A percentile compares a stretch with the other conserved stretches of the same genome.
These are phyloP conservation scores for Purshia tridentata DNA, from an alignment of 306 rosid species.

Conservation along the genomic window DNA sequence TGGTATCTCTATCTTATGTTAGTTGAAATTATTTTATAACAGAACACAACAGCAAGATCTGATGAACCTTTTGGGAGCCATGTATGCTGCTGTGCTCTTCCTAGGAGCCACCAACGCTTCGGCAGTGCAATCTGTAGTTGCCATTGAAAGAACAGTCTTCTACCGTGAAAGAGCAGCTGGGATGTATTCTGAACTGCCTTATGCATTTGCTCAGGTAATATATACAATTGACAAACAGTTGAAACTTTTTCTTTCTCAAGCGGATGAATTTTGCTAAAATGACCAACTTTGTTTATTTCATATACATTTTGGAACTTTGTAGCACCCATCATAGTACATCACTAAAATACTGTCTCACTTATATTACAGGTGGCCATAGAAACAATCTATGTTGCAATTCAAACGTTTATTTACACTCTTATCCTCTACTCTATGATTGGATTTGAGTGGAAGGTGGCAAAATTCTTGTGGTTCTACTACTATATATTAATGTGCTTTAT, in stretches of 20 bases:
- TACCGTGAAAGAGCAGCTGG: constrained; percentile 53
- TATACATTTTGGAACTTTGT: not conserved
- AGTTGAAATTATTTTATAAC: not conserved
- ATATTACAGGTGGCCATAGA: constrained; percentile 45
- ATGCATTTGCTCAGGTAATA: constrained; percentile 48
- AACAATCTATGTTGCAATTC: constrained; percentile 36
- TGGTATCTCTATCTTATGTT: not conserved
- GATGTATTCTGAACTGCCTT: constrained; percentile 46
- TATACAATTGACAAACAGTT: not conserved
- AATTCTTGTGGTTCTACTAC: constrained; percentile 38
- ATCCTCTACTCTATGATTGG: constrained; percentile 50
- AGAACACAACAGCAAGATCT: constrained; percentile 43
- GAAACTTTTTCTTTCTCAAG: not conserved
- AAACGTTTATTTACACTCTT: constrained; percentile 29
- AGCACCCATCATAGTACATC: not conserved
- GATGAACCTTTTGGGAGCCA: constrained; percentile 45
- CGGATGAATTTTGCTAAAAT: not conserved
- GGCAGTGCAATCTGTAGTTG: constrained; percentile 39
- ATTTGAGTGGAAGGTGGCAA: constrained; percentile 30
- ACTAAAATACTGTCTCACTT: not conserved
- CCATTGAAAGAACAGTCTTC: constrained; percentile 44
- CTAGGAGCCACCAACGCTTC: constrained; percentile 42
- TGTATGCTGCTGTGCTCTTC: constrained; percentile 41
- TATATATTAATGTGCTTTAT: constrained; percentile 37
- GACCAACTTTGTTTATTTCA: no score